phyloP scores from a whole-genome alignment of 148 eudicot species.

The Linanthus parryae region DNA sequence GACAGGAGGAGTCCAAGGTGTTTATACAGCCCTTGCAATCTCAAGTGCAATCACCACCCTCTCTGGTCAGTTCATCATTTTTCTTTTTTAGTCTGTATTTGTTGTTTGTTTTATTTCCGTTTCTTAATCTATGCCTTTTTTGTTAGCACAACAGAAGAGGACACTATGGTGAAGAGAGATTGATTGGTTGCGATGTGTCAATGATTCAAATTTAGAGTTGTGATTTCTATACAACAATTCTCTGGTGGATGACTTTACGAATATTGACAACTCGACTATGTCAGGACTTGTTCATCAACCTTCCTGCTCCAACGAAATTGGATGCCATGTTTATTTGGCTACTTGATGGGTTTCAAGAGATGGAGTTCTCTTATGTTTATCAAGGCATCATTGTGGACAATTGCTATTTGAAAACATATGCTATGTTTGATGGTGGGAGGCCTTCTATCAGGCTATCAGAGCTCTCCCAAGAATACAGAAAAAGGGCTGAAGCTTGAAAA shows the following conservation, averaged over 20 bases:
- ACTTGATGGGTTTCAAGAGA: slow-evolving; percentile 84
- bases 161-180: slow-evolving; percentile 92
- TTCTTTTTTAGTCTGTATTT: no score
- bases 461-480: no score
- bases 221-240: slow-evolving; percentile 71
- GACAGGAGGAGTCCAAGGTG: slow-evolving; percentile 99
- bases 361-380: slow-evolving; percentile 75
- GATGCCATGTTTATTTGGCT: slow-evolving; percentile 75
- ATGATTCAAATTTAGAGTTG: slow-evolving; percentile 90
- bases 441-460: slow-evolving; percentile 91
- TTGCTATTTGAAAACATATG: slow-evolving; percentile 23
- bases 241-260: slow-evolving; percentile 79
- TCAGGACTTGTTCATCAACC: slow-evolving; percentile 70
- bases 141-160: slow-evolving; percentile 66
- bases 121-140: slow-evolving; percentile 2
- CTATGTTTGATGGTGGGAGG: slow-evolving; percentile 36
- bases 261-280: slow-evolving; percentile 86
- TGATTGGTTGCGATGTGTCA: slow-evolving; percentile 88
- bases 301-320: slow-evolving; percentile 88
- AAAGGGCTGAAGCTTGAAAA: no score
- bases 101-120: neutral
- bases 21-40: slow-evolving; percentile 89
- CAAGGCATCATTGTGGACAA: slow-evolving; percentile 43
- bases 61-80: slow-evolving; percentile 53
- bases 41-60: slow-evolving; percentile 96